Evolutionary conservation across 164 flowering plant species (phyloP), one percentile per base, ranked within the genome.

Genomic region (Cinnamomum chago): DNA sequence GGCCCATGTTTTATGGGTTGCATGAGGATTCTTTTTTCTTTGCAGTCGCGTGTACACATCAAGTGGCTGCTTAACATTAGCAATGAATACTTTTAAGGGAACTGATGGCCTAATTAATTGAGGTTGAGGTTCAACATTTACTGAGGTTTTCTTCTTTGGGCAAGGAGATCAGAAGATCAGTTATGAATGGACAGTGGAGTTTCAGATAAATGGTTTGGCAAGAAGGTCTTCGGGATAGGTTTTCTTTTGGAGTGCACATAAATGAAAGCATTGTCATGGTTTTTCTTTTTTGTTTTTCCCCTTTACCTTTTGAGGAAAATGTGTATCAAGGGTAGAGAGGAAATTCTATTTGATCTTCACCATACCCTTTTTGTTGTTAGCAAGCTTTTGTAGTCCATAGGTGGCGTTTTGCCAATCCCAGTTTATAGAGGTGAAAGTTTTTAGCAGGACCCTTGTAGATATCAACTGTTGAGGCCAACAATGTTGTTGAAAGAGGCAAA

Each of bases 401-500:
- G 79, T 81, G 83, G 80, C 64, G 76, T 79, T 79, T 77, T 85
- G 79, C 80, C 83, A 73, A 58, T 77, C 78, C 17, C 83, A 75
- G 76, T 80, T 74, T 79, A 55, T 77, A 77, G 65, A 78, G 66
- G 62, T 74, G 68, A 72, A 55, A 79, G 70, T 12, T 73, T 77
- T 60, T 58, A 30, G 60, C 58, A 47, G 20, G 50, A 69, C 67
- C 68, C 40, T 22, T 68, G 18, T 68, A 6, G n/a, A 33, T 68
- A 20, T 50, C 71, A 18, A 7, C 7, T 68, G 55, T 40, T 47
- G 55, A 68, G 52, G n/a, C 55, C 52, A 68, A 68, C 71, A 11
- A 22, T 17, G 14, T 11, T n/a, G 67, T 22, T 24, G 28, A 64
- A 24, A 64, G 28, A 22, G 28, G 67, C 23, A 22, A 55, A 64